These are phyloP conservation scores for Apiospora malaysiana DNA, from an alignment of 2,329 filamentous ascomycete species.

Conservation along the genomic window DNA sequence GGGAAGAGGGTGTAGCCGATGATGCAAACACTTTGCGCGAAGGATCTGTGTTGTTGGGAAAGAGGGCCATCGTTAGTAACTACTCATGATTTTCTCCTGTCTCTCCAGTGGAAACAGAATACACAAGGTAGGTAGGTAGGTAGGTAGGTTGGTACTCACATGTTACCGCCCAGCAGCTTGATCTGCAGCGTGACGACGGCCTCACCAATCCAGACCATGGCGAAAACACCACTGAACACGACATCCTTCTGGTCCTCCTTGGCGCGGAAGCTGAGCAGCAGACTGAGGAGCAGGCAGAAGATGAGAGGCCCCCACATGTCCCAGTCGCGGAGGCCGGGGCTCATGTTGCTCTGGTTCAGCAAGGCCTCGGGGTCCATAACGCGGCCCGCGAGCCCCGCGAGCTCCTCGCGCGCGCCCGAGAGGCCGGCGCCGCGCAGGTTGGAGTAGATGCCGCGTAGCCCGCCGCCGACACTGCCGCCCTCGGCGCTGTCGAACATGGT, in stretches of 20 bases:
- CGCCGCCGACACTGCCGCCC: constrained; percentile 34
- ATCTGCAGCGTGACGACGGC: constrained; percentile 98
- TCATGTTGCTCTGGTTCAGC: constrained; percentile 73
- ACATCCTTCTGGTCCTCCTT: constrained; percentile 80
- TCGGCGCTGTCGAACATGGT: constrained; percentile 65
- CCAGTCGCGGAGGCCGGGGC: constrained; percentile 91
- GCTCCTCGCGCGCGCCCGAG: constrained; percentile 65
- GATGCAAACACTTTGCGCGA: constrained; percentile 96
- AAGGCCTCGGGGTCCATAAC: constrained; percentile 69
- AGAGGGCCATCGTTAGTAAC: constrained; percentile 19
- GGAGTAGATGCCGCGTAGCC: constrained; percentile 65
- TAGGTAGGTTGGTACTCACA: constrained; percentile 70
- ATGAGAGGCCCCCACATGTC: constrained; percentile 97
- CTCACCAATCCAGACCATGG: constrained; percentile 95
- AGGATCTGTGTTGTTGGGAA: constrained; percentile 67
- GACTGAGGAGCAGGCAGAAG: constrained; percentile 87
- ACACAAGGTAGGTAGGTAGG: no score
- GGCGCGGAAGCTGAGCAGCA: constrained; percentile 85
- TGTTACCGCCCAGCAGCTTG: constrained; percentile 93
- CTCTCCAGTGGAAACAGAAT: no score
- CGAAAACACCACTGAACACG: constrained; percentile 96
- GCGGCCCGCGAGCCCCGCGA: constrained; percentile 64
- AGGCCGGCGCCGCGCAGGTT: constrained; percentile 65
- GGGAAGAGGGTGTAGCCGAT: constrained; percentile 99
- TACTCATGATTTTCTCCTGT: constrained; percentile 23